Conservation (phyloP, 1,139 yeast species). For the Yamadazyma trypodendri region DNA sequence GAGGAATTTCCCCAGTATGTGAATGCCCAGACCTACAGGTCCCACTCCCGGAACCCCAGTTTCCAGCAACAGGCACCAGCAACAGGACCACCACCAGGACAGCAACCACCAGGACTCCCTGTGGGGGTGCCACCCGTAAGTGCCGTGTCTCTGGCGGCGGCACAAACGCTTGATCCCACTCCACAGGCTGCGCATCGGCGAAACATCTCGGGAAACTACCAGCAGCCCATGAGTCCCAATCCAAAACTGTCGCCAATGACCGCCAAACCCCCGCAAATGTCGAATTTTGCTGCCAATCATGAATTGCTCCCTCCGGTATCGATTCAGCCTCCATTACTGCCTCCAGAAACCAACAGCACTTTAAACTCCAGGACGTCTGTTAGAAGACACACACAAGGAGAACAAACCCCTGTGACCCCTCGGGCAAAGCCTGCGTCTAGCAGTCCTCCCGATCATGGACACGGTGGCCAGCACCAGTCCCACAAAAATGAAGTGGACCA, state of each 20-base stretch:
- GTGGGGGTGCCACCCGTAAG: no score
- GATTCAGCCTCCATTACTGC: slow-evolving; percentile 15
- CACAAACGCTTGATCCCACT: slow-evolving; percentile 9
- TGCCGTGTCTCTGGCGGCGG: neutral
- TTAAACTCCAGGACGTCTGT: slow-evolving; percentile 11
- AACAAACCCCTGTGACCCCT: neutral
- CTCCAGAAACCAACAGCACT: slow-evolving; percentile 14
- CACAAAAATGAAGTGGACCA: slow-evolving; percentile 20
- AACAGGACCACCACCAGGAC: neutral
- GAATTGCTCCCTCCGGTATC: no score
- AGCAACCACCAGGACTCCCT: neutral
- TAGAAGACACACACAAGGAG: slow-evolving; percentile 1
- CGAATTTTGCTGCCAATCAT: slow-evolving; percentile 23
- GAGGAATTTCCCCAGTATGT: slow-evolving; percentile 20
- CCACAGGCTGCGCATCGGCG: slow-evolving; percentile 17
- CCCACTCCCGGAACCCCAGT: slow-evolving; percentile 24
- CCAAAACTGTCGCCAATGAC: no score
- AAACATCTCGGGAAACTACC: slow-evolving; percentile 10
- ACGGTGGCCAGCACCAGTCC: slow-evolving; percentile 8
- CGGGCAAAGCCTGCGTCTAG: neutral
- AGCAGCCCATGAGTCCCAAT: neutral
- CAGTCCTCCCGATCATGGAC: slow-evolving; percentile 7
- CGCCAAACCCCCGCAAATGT: slow-evolving; percentile 1
- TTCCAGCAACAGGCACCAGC: slow-evolving; percentile 14
- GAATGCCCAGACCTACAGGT: slow-evolving; percentile 11